A percentile compares a stretch with the other conserved stretches of the same genome.
These are phyloP conservation scores for Gossypioides kirkii DNA, from an alignment of 345 rosid species.

Conservation along the genomic window DNA sequence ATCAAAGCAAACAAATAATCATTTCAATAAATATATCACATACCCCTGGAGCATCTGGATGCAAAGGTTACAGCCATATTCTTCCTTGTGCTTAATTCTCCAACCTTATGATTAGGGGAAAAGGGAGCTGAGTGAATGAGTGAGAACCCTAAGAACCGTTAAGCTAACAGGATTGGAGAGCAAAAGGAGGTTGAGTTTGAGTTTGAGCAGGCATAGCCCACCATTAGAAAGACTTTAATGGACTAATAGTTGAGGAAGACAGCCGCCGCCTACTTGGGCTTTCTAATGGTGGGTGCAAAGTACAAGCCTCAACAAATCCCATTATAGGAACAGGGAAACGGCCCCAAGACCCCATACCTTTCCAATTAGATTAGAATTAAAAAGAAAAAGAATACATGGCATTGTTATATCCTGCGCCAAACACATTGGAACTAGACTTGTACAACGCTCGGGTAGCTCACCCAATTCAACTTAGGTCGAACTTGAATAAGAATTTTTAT, in stretches of 20 bases:
- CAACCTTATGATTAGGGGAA: neutral
- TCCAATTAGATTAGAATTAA: no score
- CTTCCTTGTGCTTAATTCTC: neutral
- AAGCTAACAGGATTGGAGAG: neutral
- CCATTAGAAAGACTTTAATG: no score
- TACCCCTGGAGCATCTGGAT: conserved; percentile 1
- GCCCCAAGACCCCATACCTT: no score
- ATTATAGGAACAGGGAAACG: no score
- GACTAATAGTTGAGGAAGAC: no score
- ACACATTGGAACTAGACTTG: no score
- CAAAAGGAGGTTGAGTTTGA: neutral
- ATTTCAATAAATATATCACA: neutral
- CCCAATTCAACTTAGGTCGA: no score
- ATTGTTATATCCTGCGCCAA: no score
- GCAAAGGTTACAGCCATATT: neutral
- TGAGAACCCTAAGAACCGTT: neutral
- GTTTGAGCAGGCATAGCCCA: neutral
- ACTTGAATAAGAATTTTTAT: no score
- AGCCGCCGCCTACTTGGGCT: neutral
- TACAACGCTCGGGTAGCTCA: no score
- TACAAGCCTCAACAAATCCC: neutral
- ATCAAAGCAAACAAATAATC: neutral
- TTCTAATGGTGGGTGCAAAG: no score
- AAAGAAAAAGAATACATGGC: no score
- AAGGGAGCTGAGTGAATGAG: neutral